Evolutionary conservation across 208 protist genomes (phyloP).

Genomic region (Leishmania tropica): DNA sequence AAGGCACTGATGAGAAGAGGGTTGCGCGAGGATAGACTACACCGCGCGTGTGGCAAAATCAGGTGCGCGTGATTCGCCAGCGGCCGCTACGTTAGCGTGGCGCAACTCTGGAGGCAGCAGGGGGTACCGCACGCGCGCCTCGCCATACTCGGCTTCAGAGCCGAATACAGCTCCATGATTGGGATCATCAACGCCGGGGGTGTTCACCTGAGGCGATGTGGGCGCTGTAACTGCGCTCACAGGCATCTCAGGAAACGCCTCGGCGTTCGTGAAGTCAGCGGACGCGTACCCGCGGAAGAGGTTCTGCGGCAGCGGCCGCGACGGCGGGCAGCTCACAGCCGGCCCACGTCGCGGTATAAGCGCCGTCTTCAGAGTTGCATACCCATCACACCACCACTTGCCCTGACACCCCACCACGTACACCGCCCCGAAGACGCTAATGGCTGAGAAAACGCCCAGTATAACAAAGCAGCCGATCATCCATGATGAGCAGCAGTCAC

Average conservation of each 20-base stretch:
- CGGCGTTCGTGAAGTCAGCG: conserved; percentile 51
- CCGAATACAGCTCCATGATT: background rate
- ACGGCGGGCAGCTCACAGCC: conserved; percentile 35
- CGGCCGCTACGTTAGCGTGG: too few relatives aligned
- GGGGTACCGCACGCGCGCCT: background rate
- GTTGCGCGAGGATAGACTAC: background rate
- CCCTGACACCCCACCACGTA: conserved; percentile 47
- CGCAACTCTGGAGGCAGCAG: background rate
- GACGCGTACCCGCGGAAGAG: conserved; percentile 64
- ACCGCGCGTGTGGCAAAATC: background rate
- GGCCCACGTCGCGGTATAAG: conserved; percentile 52
- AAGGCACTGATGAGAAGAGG: background rate
- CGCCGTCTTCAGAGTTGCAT: conserved; percentile 32
- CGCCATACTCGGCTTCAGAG: background rate
- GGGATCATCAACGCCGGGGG: background rate
- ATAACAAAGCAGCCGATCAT: conserved; percentile 50
- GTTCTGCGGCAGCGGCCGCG: conserved; percentile 42
- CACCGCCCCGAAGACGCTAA: conserved; percentile 17
- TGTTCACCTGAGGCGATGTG: background rate
- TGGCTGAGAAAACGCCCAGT: conserved; percentile 22
- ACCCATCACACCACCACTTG: conserved; percentile 70
- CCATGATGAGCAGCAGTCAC: conserved; percentile 63
- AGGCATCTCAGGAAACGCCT: background rate
- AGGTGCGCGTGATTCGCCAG: background rate
- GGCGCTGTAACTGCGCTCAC: background rate